A percentile compares a stretch with the other conserved stretches of the same genome.
These are phyloP conservation scores for Pythium scleroteichum DNA, from an alignment of 352 stramenopile genomes.

Conservation along the genomic window DNA sequence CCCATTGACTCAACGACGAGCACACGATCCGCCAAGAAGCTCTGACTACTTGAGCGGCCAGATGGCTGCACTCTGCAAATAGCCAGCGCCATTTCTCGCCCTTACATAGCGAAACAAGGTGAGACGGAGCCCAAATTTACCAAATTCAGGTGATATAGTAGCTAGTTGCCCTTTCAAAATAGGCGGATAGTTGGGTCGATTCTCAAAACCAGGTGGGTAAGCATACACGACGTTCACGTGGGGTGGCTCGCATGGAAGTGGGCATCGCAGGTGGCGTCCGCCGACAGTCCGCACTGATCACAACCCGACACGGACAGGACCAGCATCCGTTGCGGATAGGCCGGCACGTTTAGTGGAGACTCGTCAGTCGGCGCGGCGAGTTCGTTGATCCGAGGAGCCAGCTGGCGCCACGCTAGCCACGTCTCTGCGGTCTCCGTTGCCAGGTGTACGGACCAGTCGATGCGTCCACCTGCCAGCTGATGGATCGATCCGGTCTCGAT, in stretches of 20 bases:
- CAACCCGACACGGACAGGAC: too few species aligned
- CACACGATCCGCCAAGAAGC: background rate
- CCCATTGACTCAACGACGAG: constrained; percentile 32
- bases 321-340: too few species aligned
- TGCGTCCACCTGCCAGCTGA: background rate
- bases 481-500: background rate
- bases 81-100: constrained; percentile 11
- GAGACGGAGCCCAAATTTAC: background rate
- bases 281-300: too few species aligned
- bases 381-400: background rate
- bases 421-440: background rate
- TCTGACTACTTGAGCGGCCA: constrained; percentile 11
- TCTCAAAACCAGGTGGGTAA: too few species aligned
- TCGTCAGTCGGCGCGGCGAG: background rate
- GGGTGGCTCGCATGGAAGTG: too few species aligned
- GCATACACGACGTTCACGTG: too few species aligned
- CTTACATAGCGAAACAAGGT: constrained; percentile 18
- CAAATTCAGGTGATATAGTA: constrained; percentile 6
- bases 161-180: too few species aligned
- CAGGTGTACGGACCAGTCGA: background rate
- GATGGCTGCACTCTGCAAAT: constrained; percentile 19
- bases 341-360: background rate
- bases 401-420: background rate
- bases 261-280: too few species aligned
- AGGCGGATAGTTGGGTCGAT: too few species aligned